Percentiles rank a stretch among this genome's conserved stretches.
Conservation (phyloP, 805 yeast genomes). For the Blastobotrys mokoenaii region DNA sequence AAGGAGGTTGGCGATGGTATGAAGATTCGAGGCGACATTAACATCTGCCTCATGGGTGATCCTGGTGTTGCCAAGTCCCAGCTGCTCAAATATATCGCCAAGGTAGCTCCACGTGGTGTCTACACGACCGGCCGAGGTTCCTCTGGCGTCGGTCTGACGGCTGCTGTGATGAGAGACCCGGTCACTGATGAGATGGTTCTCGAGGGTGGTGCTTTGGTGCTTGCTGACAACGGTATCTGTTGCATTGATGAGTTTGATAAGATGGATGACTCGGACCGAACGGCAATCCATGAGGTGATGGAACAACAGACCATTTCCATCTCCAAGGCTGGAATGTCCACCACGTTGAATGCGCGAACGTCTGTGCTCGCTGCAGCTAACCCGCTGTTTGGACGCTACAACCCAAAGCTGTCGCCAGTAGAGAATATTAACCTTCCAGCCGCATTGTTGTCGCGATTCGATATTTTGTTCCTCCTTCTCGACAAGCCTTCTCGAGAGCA, state of each 20-base stretch:
- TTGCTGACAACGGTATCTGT: conserved; percentile 96
- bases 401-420: conserved; percentile 80
- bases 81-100: conserved; percentile 78
- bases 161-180: conserved; percentile 98
- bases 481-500: conserved; percentile 74
- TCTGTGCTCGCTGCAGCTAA: conserved; percentile 98
- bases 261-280: conserved; percentile 95
- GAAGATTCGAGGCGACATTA: conserved; percentile 95
- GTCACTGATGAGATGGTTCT: conserved; percentile 98
- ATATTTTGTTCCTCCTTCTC: conserved; percentile 74
- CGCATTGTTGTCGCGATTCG: conserved; percentile 90
- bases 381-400: conserved; percentile 91
- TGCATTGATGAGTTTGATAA: conserved; percentile 98
- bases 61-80: conserved; percentile 99
- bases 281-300: conserved; percentile 99
- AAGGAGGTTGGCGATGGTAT: conserved; percentile 94
- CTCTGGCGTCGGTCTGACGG: conserved; percentile 97
- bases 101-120: conserved; percentile 92
- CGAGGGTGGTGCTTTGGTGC: conserved; percentile 95
- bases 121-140: conserved; percentile 98
- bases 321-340: conserved; percentile 95
- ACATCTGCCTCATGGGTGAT: conserved; percentile 95
- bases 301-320: conserved; percentile 98
- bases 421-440: conserved; percentile 96
- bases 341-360: conserved; percentile 90